Base-by-base conservation (phyloP, 208 protist species). In the Porcisia hertigi region DNA sequence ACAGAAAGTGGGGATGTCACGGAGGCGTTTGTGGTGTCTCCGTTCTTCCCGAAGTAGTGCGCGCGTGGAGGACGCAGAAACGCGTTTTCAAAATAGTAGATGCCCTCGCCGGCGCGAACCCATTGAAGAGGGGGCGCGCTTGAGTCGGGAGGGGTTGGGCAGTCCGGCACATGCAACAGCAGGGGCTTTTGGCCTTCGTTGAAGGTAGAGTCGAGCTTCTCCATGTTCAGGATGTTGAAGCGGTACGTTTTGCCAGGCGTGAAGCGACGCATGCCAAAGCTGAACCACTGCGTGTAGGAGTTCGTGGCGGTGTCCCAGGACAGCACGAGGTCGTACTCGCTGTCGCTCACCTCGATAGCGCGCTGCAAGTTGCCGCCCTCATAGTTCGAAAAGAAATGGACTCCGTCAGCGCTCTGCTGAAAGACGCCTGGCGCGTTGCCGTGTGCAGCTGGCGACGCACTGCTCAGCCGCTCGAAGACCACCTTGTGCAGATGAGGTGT, bases 191-290 rank as follows among this genome's bases (percentile, higher is more conserved):
- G 97, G 63, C 98, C 98, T 39, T 98, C 90, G 76, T 99, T 99
- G 81, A 98, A 99, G 18, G 97, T 92, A 16, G 93, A 98, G 77
- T 86, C 81, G 11, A 80, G 75, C 83, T 99, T 99, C 69, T 98
- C 88, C 84, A 99, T 91, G 82, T 99, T 99, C 52, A 99, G 78
- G 71, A 99, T 98, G 79, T 99, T 99, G 80, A 99, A 99, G 47
- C 88, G 94, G 65, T 98, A 98, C 4, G 80, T 89, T 66, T 72
- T 86, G 20, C 91, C 96, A 23, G 88, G 81, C 11, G 49, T 67
- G 63, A 91, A 94, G 64, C 89, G 73, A 30, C 74, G 69, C 6
- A 99, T 77, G 49, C 80, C 78, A 74, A 99, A 99, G 88, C 92
- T 99, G 77, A 98, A 99, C 98, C 98, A 99, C 89, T 99, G 98